Evolutionary conservation across 2,329 filamentous ascomycete species (phyloP).

Genomic region (Fusarium pseudoanthophilum): DNA sequence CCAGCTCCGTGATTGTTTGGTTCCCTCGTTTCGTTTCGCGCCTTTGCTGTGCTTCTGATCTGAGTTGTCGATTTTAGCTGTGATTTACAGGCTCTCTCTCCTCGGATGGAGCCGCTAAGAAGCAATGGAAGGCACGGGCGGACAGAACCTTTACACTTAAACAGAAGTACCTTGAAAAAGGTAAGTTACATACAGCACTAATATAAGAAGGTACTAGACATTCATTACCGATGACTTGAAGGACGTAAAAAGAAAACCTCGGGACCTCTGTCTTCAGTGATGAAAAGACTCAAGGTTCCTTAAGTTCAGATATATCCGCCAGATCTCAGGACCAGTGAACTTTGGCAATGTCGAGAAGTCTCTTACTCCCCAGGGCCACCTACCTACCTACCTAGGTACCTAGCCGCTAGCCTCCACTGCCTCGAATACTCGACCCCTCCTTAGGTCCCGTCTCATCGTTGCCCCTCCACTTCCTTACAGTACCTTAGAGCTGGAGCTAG

Average conservation of each 20-base stretch:
- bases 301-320: neutral
- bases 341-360: neutral
- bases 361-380: neutral
- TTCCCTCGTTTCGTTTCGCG: neutral
- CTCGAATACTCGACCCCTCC: constrained; percentile 7
- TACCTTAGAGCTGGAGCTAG: neutral
- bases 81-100: neutral
- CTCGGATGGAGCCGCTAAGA: constrained; percentile 2
- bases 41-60: constrained; percentile 11
- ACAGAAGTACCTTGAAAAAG: neutral
- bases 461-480: neutral
- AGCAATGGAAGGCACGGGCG: neutral
- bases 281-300: neutral
- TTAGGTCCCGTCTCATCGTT: neutral
- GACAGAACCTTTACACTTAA: neutral
- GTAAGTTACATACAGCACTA: neutral
- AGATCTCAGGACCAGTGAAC: neutral
- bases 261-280: neutral
- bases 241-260: neutral
- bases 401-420: neutral
- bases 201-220: neutral
- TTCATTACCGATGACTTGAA: neutral
- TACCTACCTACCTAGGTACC: no score
- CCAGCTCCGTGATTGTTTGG: neutral
- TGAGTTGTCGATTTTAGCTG: constrained; percentile 19